Percentiles rank a stretch among this genome's conserved stretches.
These are phyloP conservation scores for Xylaria hypoxylon DNA, from an alignment of 2,329 filamentous ascomycete species.

Conservation along the genomic window DNA sequence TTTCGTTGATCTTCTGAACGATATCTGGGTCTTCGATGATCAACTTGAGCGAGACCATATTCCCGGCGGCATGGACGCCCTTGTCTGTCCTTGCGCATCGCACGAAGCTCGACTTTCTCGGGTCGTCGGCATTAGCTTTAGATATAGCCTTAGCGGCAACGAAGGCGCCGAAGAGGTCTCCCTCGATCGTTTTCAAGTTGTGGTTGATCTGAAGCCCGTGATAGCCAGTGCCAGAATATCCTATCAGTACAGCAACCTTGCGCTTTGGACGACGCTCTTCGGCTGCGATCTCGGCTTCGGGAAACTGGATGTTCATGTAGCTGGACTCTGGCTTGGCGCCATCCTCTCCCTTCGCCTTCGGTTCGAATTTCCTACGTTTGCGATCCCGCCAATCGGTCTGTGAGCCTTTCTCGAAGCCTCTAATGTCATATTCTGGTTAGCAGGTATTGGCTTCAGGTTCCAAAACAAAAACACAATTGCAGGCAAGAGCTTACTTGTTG, in stretches of 20 bases:
- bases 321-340: conserved; percentile 57
- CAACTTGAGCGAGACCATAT: conserved; percentile 93
- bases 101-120: conserved; percentile 93
- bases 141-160: conserved; percentile 92
- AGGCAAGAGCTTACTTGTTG: conserved; percentile 38
- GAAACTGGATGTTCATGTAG: conserved; percentile 68
- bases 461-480: conserved; percentile 6
- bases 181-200: conserved; percentile 91
- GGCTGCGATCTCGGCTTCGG: conserved; percentile 84
- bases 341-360: conserved; percentile 44
- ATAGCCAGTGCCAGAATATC: conserved; percentile 96
- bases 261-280: conserved; percentile 91
- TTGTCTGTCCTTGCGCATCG: conserved; percentile 97
- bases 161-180: conserved; percentile 92
- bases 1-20: conserved; percentile 88
- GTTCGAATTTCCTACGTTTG: conserved; percentile 67
- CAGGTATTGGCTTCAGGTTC: conserved; percentile 44
- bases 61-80: conserved; percentile 95
- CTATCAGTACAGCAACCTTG: conserved; percentile 95
- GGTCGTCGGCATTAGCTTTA: conserved; percentile 95
- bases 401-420: conserved; percentile 65
- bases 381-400: conserved; percentile 58
- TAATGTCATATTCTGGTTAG: conserved; percentile 61
- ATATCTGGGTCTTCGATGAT: conserved; percentile 93
- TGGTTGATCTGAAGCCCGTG: conserved; percentile 94